Evolutionary conservation across 768 basidiomycete species (phyloP), one percentile per base, ranked within the genome.

Genomic region (Suillus hirtellus): DNA sequence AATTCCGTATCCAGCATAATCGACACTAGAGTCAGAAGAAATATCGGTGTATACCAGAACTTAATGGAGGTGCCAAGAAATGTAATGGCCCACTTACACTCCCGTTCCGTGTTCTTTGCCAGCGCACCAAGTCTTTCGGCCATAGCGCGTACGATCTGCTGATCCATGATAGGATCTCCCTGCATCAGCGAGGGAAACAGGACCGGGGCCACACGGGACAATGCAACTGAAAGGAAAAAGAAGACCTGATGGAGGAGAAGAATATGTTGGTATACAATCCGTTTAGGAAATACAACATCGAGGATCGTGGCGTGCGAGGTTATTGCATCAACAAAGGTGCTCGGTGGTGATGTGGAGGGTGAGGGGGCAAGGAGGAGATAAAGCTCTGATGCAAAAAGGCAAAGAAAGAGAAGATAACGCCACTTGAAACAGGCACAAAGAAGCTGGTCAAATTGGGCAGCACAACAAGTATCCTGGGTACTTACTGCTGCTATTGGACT

Each of bases 201-300:
- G 37, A 85, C 84, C 0, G 93, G 93, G 0, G 84, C 84, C 6
- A 95, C 86, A 21, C 88, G 80, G 17, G 83, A 85, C 11, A 93
- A 80, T 0, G 90, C 92, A 44, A 93, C 82, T 37, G 86, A 90
- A 62, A 89, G 69, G 72, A 91, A 88, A 68, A 92, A 76, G 74
- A 92, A 93, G 34, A 91, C 70, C 65, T 92, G 87, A 69, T 92
- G 93, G 44, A 95, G 78, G 73, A 93, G 84, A 43, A 84, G 76
- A 64, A 92, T 82, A 74, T 95, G 90, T 70, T 95, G 92, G 72
- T 88, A 89, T 1, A 85, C 81, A 1, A 90, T 84, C 14, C 90
- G 84, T 7, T 79, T 76, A 0, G 91, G 92, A 75, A 91, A 89
- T 44, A 83, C 24, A 35, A 66, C 60, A 49, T 76, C 69, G 10